These are phyloP conservation scores for Paraconiothyrium brasiliense DNA, from an alignment of 2,329 filamentous ascomycete species.

Conservation along the genomic window DNA sequence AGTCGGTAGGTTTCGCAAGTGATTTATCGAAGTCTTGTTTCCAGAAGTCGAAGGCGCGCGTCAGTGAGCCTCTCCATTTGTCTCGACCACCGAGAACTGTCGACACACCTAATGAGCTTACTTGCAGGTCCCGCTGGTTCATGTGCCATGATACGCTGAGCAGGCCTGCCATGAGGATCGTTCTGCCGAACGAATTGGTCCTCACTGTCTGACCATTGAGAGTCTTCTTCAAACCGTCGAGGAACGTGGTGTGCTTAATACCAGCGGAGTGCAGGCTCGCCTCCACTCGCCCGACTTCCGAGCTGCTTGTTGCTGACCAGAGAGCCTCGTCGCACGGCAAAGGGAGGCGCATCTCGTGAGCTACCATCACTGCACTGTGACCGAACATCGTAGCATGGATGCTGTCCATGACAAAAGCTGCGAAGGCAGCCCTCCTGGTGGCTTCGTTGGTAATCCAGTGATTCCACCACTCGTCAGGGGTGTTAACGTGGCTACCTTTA, in stretches of 20 bases:
- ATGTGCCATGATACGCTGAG: conserved; percentile 97
- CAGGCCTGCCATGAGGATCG: conserved; percentile 91
- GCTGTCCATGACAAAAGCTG: conserved; percentile 93
- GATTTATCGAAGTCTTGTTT: conserved; percentile 89
- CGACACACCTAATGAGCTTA: conserved; percentile 83
- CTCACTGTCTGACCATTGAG: conserved; percentile 85
- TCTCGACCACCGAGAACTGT: conserved; percentile 85
- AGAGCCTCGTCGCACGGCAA: conserved; percentile 91
- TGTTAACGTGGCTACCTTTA: conserved; percentile 68
- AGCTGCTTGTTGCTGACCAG: conserved; percentile 89
- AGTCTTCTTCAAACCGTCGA: conserved; percentile 90
- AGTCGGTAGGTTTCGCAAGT: conserved; percentile 65
- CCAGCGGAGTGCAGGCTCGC: conserved; percentile 81
- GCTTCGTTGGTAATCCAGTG: conserved; percentile 96
- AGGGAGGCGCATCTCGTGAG: conserved; percentile 91
- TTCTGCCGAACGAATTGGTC: conserved; percentile 93
- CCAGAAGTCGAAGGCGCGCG: conserved; percentile 92
- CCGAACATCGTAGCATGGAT: conserved; percentile 98
- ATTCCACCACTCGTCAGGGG: conserved; percentile 91
- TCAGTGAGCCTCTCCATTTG: conserved; percentile 88
- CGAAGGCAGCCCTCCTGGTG: conserved; percentile 88
- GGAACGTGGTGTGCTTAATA: conserved; percentile 84
- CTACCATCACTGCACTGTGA: conserved; percentile 95
- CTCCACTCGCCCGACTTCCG: conserved; percentile 86
- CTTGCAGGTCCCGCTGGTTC: conserved; percentile 93